A percentile compares a stretch with the other conserved stretches of the same genome.
phyloP scores from a whole-genome alignment of 345 rosid genomes.

The Abelmoschus esculentus region DNA sequence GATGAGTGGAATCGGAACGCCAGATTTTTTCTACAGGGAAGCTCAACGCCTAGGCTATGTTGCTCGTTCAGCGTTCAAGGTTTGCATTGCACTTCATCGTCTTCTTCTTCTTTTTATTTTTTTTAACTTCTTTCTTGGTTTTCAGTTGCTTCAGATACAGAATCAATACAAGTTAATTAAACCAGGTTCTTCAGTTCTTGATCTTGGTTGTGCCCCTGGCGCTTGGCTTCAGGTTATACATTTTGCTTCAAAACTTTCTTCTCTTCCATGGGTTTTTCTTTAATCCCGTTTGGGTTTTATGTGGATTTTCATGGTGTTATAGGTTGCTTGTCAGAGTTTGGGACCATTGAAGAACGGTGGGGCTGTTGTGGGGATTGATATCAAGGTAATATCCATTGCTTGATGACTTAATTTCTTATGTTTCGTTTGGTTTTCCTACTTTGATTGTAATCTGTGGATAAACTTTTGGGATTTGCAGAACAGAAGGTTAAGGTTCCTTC shows the following conservation, averaged over 20 bases:
- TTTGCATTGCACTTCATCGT: background rate
- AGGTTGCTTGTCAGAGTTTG: constrained; percentile 95
- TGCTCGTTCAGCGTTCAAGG: constrained; percentile 99
- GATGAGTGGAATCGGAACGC: constrained; percentile 75
- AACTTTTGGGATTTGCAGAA: constrained; percentile 37
- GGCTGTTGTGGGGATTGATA: constrained; percentile 73
- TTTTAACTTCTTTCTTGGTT: background rate
- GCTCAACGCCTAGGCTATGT: constrained; percentile 97
- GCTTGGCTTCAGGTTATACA: constrained; percentile 91
- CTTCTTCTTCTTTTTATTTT: background rate
- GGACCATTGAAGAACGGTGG: constrained; percentile 81
- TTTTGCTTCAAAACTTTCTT: background rate
- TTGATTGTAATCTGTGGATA: constrained; percentile 18
- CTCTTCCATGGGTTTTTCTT: background rate
- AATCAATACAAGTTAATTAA: constrained; percentile 70
- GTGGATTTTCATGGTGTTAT: constrained; percentile 10
- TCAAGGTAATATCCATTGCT: constrained; percentile 52
- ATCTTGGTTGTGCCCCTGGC: constrained; percentile 97
- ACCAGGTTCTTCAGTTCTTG: constrained; percentile 84
- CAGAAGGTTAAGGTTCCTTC: constrained; percentile 98
- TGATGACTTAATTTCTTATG: background rate
- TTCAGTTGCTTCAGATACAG: constrained; percentile 87
- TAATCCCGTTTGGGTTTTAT: background rate
- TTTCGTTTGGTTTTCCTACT: background rate
- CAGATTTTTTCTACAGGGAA: constrained; percentile 96